These are phyloP conservation scores for Singerocomus inundabilis DNA, from an alignment of 1,284 basidiomycete genomes.

Conservation along the genomic window DNA sequence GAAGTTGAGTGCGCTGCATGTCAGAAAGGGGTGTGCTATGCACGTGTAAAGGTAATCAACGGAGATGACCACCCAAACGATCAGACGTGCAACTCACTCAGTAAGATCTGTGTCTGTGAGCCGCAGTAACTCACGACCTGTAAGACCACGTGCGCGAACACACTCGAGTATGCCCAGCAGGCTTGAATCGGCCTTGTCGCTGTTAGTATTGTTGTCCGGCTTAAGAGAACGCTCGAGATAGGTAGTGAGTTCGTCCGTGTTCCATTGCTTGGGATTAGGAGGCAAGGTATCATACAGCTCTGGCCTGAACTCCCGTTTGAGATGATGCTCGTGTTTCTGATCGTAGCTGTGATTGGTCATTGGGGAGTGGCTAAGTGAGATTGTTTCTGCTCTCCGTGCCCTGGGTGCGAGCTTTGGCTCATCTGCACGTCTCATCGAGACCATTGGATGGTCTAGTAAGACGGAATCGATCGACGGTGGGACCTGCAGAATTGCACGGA, in stretches of 20 bases:
- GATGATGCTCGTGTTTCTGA: background rate
- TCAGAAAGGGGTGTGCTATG: conserved; percentile 26
- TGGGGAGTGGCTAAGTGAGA: conserved; percentile 5
- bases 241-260: conserved; percentile 19
- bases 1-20: conserved; percentile 18
- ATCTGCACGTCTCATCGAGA: background rate
- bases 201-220: background rate
- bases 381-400: conserved; percentile 16
- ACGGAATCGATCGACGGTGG: conserved; percentile 8
- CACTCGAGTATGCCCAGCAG: conserved; percentile 17
- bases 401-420: conserved; percentile 1
- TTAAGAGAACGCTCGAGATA: conserved; percentile 24
- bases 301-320: background rate
- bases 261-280: conserved; percentile 31
- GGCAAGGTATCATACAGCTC: conserved; percentile 12
- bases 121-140: conserved; percentile 29
- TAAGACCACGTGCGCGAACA: conserved; percentile 25
- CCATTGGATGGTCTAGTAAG: background rate
- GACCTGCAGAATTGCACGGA: conserved; percentile 20
- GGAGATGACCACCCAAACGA: background rate
- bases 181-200: background rate
- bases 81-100: conserved; percentile 15
- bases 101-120: conserved; percentile 27
- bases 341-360: background rate
- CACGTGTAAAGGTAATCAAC: conserved; percentile 2